phyloP scores from a whole-genome alignment of 1,284 basidiomycete genomes.

The Cutaneotrichosporon curvatum region DNA sequence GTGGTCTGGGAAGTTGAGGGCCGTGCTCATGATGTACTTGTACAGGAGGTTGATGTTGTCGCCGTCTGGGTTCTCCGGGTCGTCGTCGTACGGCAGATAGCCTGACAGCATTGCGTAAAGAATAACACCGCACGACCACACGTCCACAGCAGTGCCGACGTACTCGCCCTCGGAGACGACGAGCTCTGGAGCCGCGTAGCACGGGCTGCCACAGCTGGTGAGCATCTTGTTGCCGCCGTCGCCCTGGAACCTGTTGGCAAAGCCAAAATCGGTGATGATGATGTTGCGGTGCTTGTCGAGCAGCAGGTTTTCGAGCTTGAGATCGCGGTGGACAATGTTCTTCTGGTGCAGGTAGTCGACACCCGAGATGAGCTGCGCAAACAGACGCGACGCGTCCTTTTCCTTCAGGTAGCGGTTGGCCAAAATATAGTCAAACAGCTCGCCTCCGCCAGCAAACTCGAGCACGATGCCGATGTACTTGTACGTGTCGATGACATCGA shows the following conservation, averaged over 20 bases:
- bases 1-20: conserved; percentile 89
- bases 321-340: conserved; percentile 97
- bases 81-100: conserved; percentile 99
- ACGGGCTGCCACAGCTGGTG: conserved; percentile 93
- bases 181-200: conserved; percentile 98
- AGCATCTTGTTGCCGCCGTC: conserved; percentile 93
- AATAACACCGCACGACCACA: conserved; percentile 99
- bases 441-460: conserved; percentile 96
- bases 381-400: conserved; percentile 88
- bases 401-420: conserved; percentile 96
- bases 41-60: conserved; percentile 99
- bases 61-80: conserved; percentile 96
- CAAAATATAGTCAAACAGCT: conserved; percentile 98
- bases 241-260: conserved; percentile 94
- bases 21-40: conserved; percentile 97
- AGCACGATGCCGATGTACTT: conserved; percentile 99
- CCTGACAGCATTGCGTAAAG: conserved; percentile 99
- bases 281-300: conserved; percentile 96
- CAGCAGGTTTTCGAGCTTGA: conserved; percentile 96
- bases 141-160: conserved; percentile 96
- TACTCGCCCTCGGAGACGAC: conserved; percentile 97
- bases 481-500: conserved; percentile 99
- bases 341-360: conserved; percentile 99
- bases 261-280: conserved; percentile 99
- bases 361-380: conserved; percentile 96